A percentile compares a stretch with the other conserved stretches of the same genome.
Conservation (phyloP, 2,329 filamentous ascomycete species). For the Pseudogymnoascus sp. region DNA sequence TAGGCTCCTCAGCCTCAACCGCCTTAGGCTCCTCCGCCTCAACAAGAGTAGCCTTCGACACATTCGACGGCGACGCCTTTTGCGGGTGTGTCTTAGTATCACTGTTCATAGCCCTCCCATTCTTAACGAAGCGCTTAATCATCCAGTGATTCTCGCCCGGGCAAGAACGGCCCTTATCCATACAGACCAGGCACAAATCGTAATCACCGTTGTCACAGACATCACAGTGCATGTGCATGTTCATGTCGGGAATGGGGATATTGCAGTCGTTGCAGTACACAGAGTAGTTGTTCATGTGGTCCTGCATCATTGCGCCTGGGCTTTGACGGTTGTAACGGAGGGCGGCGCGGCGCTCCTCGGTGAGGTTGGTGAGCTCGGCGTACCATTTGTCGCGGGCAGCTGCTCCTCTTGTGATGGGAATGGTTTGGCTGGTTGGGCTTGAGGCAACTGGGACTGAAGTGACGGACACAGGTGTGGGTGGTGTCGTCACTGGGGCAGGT, state of each 20-base stretch:
- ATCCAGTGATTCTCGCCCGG: conserved; percentile 78
- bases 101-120: conserved; percentile 74
- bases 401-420: conserved; percentile 22
- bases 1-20: conserved; percentile 17
- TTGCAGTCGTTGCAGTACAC: conserved; percentile 95
- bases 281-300: conserved; percentile 47
- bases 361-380: conserved; percentile 23
- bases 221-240: conserved; percentile 88
- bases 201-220: conserved; percentile 91
- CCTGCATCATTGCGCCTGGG: conserved; percentile 12
- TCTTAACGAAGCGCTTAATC: conserved; percentile 76
- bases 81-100: conserved; percentile 71
- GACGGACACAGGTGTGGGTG: not conserved
- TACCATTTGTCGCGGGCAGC: conserved; percentile 28
- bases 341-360: conserved; percentile 20
- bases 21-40: conserved; percentile 16
- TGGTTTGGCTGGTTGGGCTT: conserved; percentile 14
- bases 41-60: conserved; percentile 22
- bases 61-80: conserved; percentile 35
- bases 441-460: not conserved
- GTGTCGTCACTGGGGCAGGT: not conserved
- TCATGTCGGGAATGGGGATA: conserved; percentile 64
- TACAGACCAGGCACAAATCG: conserved; percentile 77
- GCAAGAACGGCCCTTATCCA: conserved; percentile 69
- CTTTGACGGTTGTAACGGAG: conserved; percentile 10